These are phyloP conservation scores for Mrakia gelida DNA, from an alignment of 768 basidiomycete species.

Conservation along the genomic window DNA sequence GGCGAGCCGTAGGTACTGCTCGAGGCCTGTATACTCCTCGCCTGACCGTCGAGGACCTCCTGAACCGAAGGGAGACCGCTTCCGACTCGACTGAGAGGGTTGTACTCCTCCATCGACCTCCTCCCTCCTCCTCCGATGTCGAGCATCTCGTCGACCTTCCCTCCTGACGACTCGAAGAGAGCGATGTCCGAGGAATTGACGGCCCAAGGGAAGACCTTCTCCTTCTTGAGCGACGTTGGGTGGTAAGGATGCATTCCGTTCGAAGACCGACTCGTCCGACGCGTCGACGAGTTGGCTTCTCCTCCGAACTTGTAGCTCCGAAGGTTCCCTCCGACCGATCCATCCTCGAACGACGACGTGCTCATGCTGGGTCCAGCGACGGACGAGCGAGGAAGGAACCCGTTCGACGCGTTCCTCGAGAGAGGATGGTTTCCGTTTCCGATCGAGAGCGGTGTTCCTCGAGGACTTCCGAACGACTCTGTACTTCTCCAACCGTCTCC, in stretches of 20 bases:
- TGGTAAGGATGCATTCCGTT: not conserved
- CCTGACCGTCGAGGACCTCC: slow-evolving; percentile 7
- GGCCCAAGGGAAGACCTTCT: not conserved
- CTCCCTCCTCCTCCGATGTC: not conserved
- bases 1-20: not conserved
- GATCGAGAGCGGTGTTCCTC: not conserved
- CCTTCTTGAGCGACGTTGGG: not conserved
- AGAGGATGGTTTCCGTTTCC: not conserved
- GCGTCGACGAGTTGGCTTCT: not conserved
- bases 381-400: no score
- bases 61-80: slow-evolving; percentile 3
- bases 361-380: not conserved
- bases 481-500: not conserved
- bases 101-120: not conserved
- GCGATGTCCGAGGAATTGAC: not conserved
- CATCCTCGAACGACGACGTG: slow-evolving; percentile 11
- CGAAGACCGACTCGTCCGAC: not conserved
- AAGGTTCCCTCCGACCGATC: not conserved
- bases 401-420: not conserved
- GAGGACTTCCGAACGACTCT: not conserved
- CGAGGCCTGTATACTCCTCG: no score
- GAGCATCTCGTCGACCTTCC: slow-evolving; percentile 15
- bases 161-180: not conserved
- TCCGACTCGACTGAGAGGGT: not conserved
- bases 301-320: slow-evolving; percentile 3